Base-by-base conservation (phyloP, 345 rosid species). In the Conringia planisiliqua region DNA sequence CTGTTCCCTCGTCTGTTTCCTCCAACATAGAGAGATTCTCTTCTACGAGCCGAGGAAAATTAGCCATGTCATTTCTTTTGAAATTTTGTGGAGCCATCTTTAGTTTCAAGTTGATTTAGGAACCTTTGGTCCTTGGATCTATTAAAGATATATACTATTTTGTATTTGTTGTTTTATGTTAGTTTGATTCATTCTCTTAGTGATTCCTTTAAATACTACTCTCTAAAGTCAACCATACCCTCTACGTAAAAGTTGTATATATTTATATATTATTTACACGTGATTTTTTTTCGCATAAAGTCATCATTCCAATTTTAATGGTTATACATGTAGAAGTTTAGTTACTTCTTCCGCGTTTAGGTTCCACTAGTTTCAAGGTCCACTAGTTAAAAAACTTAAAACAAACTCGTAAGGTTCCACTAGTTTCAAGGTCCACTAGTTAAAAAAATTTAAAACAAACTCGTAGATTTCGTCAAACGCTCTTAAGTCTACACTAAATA, bases 401-500 rank as follows among this genome's bases (percentile, higher is more conserved):
- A 36, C 29, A 36, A 20, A 36, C 46, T 18, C 36, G 46, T 35
- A 59, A 6, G 33, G 14, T 2, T 54, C 59, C 17, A 54, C 59
- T 24, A 47, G 13, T 14, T 52, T 51, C 4, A 24, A 5, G 30
- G 30, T 51, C 57, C 26, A 55, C 36, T 7, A 56, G 61, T 56
- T 52, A 26, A 51, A 54, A 55, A 55, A 56, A 56, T 39, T 10
- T 51, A 55, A 20, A 59, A 36, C 29, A 36, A 20, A 36, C 46
- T 18, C 36, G 46, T 35, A 59, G 6, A 1, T 18, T 36, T 36
- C 20, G 30, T 18, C 64, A 59, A 35, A 36, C 24, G 10, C 44
- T 58, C 64, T 11, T 4, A 57, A 60, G 65, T 36, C 65, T 60
- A 36, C 11, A 38, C 65, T 60, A 60, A 6, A 60, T 60, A 60